Conservation (phyloP, 345 rosid genomes). For the Jatropha curcas region DNA sequence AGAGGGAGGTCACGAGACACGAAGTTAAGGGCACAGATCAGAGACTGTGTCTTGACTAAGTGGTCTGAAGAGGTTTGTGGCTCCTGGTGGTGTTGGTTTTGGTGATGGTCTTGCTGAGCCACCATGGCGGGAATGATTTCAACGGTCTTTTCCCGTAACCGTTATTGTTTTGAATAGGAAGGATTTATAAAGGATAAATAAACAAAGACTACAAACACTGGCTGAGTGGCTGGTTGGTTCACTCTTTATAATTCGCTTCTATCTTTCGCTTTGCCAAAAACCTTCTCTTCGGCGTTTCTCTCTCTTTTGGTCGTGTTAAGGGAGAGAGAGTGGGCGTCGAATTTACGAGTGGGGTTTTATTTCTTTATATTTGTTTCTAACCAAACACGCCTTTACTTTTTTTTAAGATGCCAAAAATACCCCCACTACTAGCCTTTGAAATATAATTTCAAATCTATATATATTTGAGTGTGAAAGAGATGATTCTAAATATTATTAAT, state of each 20-base stretch:
- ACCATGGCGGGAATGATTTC: conserved; percentile 69
- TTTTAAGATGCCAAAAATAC: neutral
- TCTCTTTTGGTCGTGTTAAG: neutral
- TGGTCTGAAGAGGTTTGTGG: conserved; percentile 32
- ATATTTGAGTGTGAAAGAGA: too few relatives aligned
- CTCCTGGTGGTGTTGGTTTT: conserved; percentile 23
- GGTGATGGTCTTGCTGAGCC: conserved; percentile 59
- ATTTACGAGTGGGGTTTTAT: neutral
- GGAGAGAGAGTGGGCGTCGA: neutral
- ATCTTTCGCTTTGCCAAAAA: conserved; percentile 12
- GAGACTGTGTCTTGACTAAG: conserved; percentile 58
- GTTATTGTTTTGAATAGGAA: conserved; percentile 14
- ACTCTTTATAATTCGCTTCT: conserved; percentile 1
- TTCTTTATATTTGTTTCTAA: neutral
- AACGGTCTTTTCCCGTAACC: conserved; percentile 29
- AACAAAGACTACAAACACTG: neutral
- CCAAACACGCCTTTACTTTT: conserved; percentile 13
- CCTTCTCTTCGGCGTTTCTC: conserved; percentile 13
- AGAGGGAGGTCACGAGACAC: conserved; percentile 92
- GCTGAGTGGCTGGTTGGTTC: neutral
- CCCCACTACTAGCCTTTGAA: too few relatives aligned
- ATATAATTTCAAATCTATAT: too few relatives aligned
- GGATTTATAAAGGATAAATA: neutral
- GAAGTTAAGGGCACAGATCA: conserved; percentile 78
- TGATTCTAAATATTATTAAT: too few relatives aligned